Percentiles rank a stretch among this genome's conserved stretches.
Conservation (phyloP, 1,284 basidiomycete species). For the Microbotryum scabiosae region DNA sequence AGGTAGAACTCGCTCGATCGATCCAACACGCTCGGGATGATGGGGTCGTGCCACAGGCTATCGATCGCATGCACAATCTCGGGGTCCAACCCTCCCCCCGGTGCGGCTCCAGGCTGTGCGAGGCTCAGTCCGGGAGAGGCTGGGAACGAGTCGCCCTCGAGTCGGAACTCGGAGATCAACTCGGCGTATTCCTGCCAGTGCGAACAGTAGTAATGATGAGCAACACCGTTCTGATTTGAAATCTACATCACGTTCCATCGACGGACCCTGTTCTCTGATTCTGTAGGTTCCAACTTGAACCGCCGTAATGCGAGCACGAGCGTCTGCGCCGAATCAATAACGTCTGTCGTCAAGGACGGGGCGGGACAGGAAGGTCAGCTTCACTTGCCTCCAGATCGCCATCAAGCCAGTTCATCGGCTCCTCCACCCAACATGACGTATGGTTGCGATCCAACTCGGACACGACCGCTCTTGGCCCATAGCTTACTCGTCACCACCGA, state of each 20-base stretch:
- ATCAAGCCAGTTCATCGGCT: neutral
- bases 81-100: conserved; percentile 36
- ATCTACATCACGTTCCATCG: neutral
- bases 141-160: conserved; percentile 41
- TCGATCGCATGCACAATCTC: conserved; percentile 40
- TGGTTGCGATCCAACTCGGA: neutral
- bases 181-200: conserved; percentile 42
- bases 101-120: conserved; percentile 3
- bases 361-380: neutral
- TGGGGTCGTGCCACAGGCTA: conserved; percentile 75
- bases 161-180: conserved; percentile 45
- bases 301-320: conserved; percentile 84
- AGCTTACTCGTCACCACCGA: neutral
- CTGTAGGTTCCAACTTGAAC: conserved; percentile 72
- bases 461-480: neutral
- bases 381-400: neutral
- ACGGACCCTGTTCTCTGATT: conserved; percentile 63
- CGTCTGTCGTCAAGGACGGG: conserved; percentile 37
- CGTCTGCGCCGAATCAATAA: conserved; percentile 81
- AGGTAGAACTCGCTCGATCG: conserved; percentile 83
- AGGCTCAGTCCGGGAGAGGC: conserved; percentile 2
- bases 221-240: conserved; percentile 42
- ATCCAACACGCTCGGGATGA: conserved; percentile 78
- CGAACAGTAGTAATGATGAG: conserved; percentile 46
- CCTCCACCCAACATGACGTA: neutral